A percentile compares a stretch with the other conserved stretches of the same genome.
Conservation (phyloP, 75 land plant genomes). For the Ceratopteris richardii region DNA sequence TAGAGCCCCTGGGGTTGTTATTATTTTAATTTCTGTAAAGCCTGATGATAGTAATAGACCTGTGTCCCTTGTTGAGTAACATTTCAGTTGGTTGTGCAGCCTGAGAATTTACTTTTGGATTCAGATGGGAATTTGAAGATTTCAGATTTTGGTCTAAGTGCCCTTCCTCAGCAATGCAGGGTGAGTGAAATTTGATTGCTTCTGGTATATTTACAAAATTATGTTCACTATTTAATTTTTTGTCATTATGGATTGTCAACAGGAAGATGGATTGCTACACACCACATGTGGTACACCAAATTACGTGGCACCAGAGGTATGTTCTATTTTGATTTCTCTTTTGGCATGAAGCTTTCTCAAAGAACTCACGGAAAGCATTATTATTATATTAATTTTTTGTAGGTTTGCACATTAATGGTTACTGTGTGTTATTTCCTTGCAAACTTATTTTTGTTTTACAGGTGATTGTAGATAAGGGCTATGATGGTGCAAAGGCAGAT, state of each 20-base stretch:
- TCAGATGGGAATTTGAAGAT: constrained; percentile 16
- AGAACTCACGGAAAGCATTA: no score
- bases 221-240: no score
- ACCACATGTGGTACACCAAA: constrained; percentile 90
- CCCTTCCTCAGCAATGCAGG: constrained; percentile 8
- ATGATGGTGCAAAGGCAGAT: constrained; percentile 15
- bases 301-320: constrained; percentile 77
- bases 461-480: constrained; percentile 11
- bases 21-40: no score
- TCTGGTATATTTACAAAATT: no score
- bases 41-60: no score
- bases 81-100: constrained; percentile 5
- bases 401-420: neutral
- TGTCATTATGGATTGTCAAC: neutral
- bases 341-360: no score
- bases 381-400: no score
- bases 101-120: constrained; percentile 12
- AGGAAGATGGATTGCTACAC: constrained; percentile 77
- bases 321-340: neutral
- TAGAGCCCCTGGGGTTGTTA: no score
- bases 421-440: neutral
- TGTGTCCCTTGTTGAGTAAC: neutral
- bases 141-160: constrained; percentile 19
- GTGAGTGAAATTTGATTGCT: neutral
- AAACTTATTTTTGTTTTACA: neutral